phyloP scores from a whole-genome alignment of 257 asterid species.

The Ophiorrhiza pumila region DNA sequence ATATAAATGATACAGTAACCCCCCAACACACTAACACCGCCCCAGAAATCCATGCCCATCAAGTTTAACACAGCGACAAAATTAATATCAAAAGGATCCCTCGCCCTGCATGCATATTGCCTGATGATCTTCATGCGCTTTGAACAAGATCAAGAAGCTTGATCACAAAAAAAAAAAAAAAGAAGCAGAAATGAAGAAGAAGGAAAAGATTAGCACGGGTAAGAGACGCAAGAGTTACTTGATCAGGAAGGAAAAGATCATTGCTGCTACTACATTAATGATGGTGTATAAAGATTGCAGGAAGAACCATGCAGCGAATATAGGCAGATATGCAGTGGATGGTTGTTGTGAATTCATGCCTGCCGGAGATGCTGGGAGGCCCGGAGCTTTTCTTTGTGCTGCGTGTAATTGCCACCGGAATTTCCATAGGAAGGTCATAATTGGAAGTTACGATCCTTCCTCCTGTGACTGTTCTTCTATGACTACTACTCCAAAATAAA shows the following conservation, averaged over 20 bases:
- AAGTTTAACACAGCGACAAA: not conserved
- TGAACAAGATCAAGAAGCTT: constrained; percentile 19
- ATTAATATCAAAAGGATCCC: not conserved
- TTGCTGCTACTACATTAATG: constrained; percentile 19
- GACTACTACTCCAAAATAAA: constrained; percentile 9
- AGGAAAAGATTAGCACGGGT: not conserved
- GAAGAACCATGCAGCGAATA: constrained; percentile 74
- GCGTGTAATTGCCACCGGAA: constrained; percentile 74
- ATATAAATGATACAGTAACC: not conserved
- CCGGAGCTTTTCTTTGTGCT: constrained; percentile 49
- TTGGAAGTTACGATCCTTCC: constrained; percentile 5
- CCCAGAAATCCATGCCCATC: constrained; percentile 1
- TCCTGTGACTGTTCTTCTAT: constrained; percentile 16
- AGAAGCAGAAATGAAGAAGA: constrained; percentile 8
- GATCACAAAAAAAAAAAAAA: not conserved
- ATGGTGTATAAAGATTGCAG: constrained; percentile 55
- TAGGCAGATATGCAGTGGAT: constrained; percentile 65
- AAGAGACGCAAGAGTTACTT: not conserved
- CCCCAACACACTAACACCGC: not conserved
- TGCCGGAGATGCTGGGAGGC: constrained; percentile 53
- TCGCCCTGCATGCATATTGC: not conserved
- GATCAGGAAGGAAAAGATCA: constrained; percentile 3
- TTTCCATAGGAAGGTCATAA: constrained; percentile 57
- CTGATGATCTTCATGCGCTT: not conserved
- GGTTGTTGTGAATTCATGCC: constrained; percentile 82